Conservation (phyloP, 129 eudicot genomes). For the Daucus carota region DH1_v3.0 NC_030384.2:45323001-45323500, state of each 20-base stretch:
- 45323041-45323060: slow-evolving; percentile 81
- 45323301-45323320: slow-evolving; percentile 81
- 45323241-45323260: slow-evolving; percentile 90
- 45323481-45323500: slow-evolving; percentile 72
- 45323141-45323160: neutral
- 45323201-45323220: neutral
- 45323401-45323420: neutral
- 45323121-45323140: neutral
- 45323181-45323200: neutral
- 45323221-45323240: slow-evolving; percentile 82
- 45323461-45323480: slow-evolving; percentile 49
- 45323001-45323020: slow-evolving; percentile 63
- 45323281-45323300: slow-evolving; percentile 65
- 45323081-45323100: slow-evolving; percentile 94
- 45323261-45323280: slow-evolving; percentile 81
- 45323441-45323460: slow-evolving; percentile 6
- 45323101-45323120: slow-evolving; percentile 12
- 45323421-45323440: neutral
- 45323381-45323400: neutral
- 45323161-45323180: neutral
- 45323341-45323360: slow-evolving; percentile 43
- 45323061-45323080: slow-evolving; percentile 92
- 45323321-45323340: slow-evolving; percentile 83
- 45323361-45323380: neutral
- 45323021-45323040: slow-evolving; percentile 91